Evolutionary conservation across 768 basidiomycete genomes (phyloP), one percentile per base, ranked within the genome.

Genomic region (Pleurotus djamor): DNA sequence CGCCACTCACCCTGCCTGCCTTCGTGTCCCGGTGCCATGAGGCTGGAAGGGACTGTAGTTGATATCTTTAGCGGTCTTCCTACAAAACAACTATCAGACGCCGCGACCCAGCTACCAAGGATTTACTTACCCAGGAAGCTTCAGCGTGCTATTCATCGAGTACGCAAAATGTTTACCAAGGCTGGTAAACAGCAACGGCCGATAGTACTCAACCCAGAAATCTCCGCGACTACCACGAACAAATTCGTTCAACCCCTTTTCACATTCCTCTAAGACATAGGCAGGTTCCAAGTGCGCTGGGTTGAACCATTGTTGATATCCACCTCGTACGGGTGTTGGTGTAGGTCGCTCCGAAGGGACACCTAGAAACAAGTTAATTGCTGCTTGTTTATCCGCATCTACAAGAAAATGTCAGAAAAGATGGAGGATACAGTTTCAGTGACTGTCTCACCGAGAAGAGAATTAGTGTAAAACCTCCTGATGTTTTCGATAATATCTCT

Each of bases 321-420:
- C 87, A 0, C 87, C 82, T 0, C 91, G 82, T 2, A 82, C 78
- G 2, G 79, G 78, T 1, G 81, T 75, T 9, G 77, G 79, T 2
- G 74, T 70, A 37, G 78, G 78, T n/a, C 79, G 78, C 58, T 84
- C 80, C 37, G 79, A 80, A 57, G 84, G 79, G 3, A 93, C 82
- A 38, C 95, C 92, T 3, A 98, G 85, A 72, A 98, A 98, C n/a
- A 98, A 82, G 72, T 99, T 95, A 69, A 98, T 99, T 5, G 96
- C 96, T 7, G 90, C 82, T 73, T 99, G 97, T 71, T 98, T 98
- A 74, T 98, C 97, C 5, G 92, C 94, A 68, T 99, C 96, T 35
- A 32, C 61, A 28, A 28, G 21, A 3, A 28, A 35, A 44, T 28
- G 12, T 10, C 32, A 32, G 6, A 5, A 67, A 17, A 66, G 47